A percentile compares a stretch with the other conserved stretches of the same genome.
phyloP scores from a whole-genome alignment of 73 alveolate genomes.

The Breviolum minutum region DNA sequence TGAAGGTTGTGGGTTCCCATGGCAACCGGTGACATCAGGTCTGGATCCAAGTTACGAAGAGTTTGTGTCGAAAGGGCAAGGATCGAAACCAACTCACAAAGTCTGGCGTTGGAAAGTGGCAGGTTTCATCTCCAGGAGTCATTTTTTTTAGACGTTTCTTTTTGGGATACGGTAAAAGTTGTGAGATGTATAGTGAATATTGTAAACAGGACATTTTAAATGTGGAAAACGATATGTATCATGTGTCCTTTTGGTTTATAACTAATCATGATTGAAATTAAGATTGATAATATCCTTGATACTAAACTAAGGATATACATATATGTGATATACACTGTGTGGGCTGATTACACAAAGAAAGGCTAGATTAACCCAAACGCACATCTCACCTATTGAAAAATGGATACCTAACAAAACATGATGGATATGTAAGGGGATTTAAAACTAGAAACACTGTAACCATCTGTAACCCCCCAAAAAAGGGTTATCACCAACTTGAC shows the following conservation, averaged over 20 bases:
- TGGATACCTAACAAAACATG: too few species aligned
- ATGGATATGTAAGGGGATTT: too few species aligned
- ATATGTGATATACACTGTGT: not conserved
- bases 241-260: too few species aligned
- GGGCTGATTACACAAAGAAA: not conserved
- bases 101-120: not conserved
- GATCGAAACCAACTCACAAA: constrained; percentile 17
- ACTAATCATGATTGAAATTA: too few species aligned
- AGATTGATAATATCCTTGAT: not conserved
- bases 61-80: constrained; percentile 42
- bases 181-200: too few species aligned
- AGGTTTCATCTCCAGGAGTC: too few species aligned
- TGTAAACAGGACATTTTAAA: not conserved
- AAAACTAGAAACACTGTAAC: not conserved
- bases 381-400: not conserved
- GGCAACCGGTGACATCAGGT: too few species aligned
- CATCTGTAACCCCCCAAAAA: not conserved
- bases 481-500: not conserved
- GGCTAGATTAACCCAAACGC: not conserved
- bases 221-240: not conserved
- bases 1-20: too few species aligned
- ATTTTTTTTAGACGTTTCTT: too few species aligned
- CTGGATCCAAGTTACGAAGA: constrained; percentile 32
- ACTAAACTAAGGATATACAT: not conserved
- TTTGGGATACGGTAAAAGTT: too few species aligned